These are phyloP conservation scores for Deinandra increscens DNA, from an alignment of 129 eudicot species.

Conservation along the genomic window DNA sequence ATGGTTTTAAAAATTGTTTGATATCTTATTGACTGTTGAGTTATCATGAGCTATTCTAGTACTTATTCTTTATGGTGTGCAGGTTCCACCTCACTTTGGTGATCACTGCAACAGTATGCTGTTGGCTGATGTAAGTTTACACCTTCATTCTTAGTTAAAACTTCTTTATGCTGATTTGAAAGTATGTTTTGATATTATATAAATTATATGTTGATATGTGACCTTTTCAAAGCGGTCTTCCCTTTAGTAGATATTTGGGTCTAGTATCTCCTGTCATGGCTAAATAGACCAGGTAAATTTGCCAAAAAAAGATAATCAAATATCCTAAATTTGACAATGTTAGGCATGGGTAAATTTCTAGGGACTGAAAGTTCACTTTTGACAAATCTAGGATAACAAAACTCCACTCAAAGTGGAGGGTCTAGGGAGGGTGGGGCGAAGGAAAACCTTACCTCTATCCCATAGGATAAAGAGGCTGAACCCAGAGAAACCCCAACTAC, in stretches of 20 bases:
- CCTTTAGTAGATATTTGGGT: background rate
- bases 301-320: background rate
- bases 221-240: background rate
- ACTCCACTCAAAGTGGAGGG: too few species aligned
- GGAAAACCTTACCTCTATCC: too few species aligned
- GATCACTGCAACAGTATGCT: constrained; percentile 53
- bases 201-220: background rate
- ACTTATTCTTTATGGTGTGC: constrained; percentile 18
- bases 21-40: background rate
- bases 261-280: background rate
- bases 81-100: constrained; percentile 51
- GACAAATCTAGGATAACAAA: too few species aligned
- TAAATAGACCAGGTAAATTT: background rate
- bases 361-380: background rate
- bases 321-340: background rate
- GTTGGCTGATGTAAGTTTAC: constrained; percentile 56
- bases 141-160: background rate
- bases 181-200: background rate
- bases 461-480: too few species aligned
- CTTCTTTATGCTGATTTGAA: background rate
- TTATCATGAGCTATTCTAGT: background rate
- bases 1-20: background rate
- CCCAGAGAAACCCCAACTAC: too few species aligned
- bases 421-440: too few species aligned
- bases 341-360: background rate